These are phyloP conservation scores for Leucoagaricus sp. DNA, from an alignment of 1,284 basidiomycete species.

Conservation along the genomic window DNA sequence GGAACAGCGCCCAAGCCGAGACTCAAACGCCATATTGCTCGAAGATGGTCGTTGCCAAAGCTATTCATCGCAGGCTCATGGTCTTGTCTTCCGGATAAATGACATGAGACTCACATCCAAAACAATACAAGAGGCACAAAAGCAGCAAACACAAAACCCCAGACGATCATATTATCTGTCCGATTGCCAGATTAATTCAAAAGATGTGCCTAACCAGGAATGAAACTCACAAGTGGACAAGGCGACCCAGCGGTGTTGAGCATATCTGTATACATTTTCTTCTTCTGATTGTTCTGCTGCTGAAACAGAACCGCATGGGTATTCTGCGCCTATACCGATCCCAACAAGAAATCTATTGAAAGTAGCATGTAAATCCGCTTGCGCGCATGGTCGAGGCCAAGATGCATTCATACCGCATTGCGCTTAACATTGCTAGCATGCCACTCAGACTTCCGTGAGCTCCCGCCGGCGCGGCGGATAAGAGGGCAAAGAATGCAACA, in stretches of 20 bases:
- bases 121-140: conserved; percentile 87
- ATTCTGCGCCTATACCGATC: conserved; percentile 87
- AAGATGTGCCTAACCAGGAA: background rate
- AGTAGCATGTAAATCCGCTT: background rate
- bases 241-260: conserved; percentile 86
- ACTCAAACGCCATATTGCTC: conserved; percentile 86
- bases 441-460: conserved; percentile 72
- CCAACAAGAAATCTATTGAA: conserved; percentile 72
- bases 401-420: conserved; percentile 62
- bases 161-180: conserved; percentile 83
- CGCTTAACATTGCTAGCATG: conserved; percentile 75
- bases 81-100: background rate
- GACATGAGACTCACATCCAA: conserved; percentile 67
- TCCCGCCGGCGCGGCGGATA: conserved; percentile 85
- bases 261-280: conserved; percentile 69
- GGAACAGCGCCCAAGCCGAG: conserved; percentile 88
- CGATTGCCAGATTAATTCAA: background rate
- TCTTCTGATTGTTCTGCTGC: conserved; percentile 91
- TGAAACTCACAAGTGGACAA: conserved; percentile 72
- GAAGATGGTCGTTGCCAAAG: conserved; percentile 78
- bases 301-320: conserved; percentile 89
- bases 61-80: conserved; percentile 35
- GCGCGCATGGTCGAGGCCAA: background rate
- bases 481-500: conserved; percentile 76
- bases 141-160: conserved; percentile 81